Percentiles rank a stretch among this genome's conserved stretches.
Evolutionary conservation across 805 yeast species (phyloP).

Genomic region (Candida schatavii): DNA sequence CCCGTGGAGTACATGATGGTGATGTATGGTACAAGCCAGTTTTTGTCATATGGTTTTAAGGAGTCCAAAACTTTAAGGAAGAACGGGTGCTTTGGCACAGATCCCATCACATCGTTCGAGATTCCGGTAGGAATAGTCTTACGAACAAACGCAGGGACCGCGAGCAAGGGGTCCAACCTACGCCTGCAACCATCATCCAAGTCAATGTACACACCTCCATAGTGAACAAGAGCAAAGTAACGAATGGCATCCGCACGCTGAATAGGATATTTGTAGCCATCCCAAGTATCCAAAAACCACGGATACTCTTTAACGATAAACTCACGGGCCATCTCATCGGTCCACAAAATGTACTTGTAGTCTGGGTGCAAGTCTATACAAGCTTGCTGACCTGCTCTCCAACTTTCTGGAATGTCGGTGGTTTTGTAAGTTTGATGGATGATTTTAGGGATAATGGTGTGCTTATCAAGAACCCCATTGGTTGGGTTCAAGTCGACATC

Average conservation of each 20-base stretch:
- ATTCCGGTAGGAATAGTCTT: conserved; percentile 89
- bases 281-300: conserved; percentile 83
- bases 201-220: conserved; percentile 89
- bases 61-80: conserved; percentile 67
- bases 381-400: conserved; percentile 75
- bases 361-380: conserved; percentile 83
- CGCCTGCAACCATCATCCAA: conserved; percentile 86
- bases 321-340: conserved; percentile 76
- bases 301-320: conserved; percentile 78
- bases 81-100: conserved; percentile 84
- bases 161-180: conserved; percentile 73
- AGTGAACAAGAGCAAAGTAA: conserved; percentile 77
- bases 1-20: conserved; percentile 95
- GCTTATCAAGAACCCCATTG: conserved; percentile 39
- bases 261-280: conserved; percentile 73
- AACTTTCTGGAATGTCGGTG: conserved; percentile 69
- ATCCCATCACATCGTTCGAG: conserved; percentile 90
- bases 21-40: conserved; percentile 83
- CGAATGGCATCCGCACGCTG: conserved; percentile 89
- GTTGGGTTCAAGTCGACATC: conserved; percentile 62
- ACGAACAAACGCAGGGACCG: conserved; percentile 82
- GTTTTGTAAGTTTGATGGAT: conserved; percentile 93
- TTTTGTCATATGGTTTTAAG: conserved; percentile 55
- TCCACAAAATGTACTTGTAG: conserved; percentile 86
- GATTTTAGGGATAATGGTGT: conserved; percentile 76